These are phyloP conservation scores for Apiotrichum laibachii DNA, from an alignment of 1,284 basidiomycete genomes.

Conservation along the genomic window DNA sequence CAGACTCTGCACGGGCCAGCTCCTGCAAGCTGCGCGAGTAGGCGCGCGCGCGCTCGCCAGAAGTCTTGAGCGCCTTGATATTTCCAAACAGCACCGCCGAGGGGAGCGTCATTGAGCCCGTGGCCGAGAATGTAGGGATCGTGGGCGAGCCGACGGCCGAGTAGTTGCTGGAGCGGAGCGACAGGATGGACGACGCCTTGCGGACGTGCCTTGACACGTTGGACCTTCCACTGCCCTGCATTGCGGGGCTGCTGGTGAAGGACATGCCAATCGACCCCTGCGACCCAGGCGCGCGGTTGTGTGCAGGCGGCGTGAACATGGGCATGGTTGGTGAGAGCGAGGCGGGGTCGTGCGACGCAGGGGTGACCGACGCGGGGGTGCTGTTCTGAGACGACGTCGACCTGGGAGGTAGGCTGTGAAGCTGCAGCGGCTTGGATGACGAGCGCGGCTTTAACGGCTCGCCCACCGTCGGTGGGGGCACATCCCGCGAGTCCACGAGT, in stretches of 20 bases:
- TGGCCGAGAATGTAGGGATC: slow-evolving; percentile 37
- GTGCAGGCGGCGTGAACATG: background rate
- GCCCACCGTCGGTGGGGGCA: slow-evolving; percentile 35
- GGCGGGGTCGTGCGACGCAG: background rate
- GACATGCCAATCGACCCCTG: slow-evolving; percentile 6
- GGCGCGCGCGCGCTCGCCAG: slow-evolving; percentile 68
- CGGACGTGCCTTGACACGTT: slow-evolving; percentile 17
- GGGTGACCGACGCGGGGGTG: background rate
- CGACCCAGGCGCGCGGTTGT: background rate
- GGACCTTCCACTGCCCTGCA: background rate
- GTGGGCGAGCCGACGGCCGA: slow-evolving; percentile 30
- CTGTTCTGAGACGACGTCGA: slow-evolving; percentile 2
- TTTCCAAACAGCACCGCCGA: slow-evolving; percentile 72
- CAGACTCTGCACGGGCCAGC: slow-evolving; percentile 70
- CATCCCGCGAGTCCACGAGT: slow-evolving; percentile 38
- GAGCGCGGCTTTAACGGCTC: slow-evolving; percentile 24
- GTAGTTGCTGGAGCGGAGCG: slow-evolving; percentile 22
- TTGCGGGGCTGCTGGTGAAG: background rate
- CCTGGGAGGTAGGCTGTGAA: slow-evolving; percentile 6
- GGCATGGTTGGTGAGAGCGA: slow-evolving; percentile 10
- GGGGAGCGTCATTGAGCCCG: slow-evolving; percentile 58
- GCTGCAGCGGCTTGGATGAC: background rate
- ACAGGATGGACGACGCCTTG: slow-evolving; percentile 35
- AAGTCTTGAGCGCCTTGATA: slow-evolving; percentile 60
- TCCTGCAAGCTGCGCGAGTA: slow-evolving; percentile 85